phyloP scores from a whole-genome alignment of 208 protist species.

The Trypanosoma cruzi region DNA sequence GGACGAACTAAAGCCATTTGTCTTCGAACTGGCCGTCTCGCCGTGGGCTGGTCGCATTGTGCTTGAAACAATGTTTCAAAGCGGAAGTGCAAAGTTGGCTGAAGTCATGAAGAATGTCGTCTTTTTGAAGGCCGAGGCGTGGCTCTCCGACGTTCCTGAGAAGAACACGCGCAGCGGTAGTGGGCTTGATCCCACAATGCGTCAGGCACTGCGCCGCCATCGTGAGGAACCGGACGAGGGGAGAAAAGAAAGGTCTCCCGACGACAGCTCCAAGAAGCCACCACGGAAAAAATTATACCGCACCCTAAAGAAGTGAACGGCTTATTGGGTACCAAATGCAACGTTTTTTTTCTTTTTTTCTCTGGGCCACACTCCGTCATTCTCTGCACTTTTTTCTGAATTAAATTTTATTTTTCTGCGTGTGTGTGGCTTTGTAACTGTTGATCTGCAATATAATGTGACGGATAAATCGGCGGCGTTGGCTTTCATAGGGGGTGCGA shows the following conservation, averaged over 20 bases:
- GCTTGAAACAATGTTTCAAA: constrained; percentile 79
- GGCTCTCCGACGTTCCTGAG: constrained; percentile 67
- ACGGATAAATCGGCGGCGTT: not conserved
- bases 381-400: constrained; percentile 8
- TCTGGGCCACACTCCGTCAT: too few relatives aligned
- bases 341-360: too few relatives aligned
- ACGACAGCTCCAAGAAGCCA: not conserved
- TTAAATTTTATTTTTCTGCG: constrained; percentile 1
- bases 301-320: constrained; percentile 67
- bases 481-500: not conserved
- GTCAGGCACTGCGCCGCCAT: constrained; percentile 68
- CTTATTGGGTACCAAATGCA: not conserved
- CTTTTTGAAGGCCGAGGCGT: constrained; percentile 82
- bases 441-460: not conserved
- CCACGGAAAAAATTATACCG: constrained; percentile 66
- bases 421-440: not conserved
- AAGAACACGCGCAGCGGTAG: constrained; percentile 45
- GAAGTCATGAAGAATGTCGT: constrained; percentile 85
- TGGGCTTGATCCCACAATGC: constrained; percentile 71
- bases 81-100: constrained; percentile 59
- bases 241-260: constrained; percentile 15
- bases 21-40: constrained; percentile 81
- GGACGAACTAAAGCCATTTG: constrained; percentile 86
- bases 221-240: constrained; percentile 47
- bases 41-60: constrained; percentile 89